Percentiles rank a stretch among this genome's conserved stretches.
Conservation (phyloP, 805 yeast species). For the Zygosaccharomyces gambellarensis region DNA sequence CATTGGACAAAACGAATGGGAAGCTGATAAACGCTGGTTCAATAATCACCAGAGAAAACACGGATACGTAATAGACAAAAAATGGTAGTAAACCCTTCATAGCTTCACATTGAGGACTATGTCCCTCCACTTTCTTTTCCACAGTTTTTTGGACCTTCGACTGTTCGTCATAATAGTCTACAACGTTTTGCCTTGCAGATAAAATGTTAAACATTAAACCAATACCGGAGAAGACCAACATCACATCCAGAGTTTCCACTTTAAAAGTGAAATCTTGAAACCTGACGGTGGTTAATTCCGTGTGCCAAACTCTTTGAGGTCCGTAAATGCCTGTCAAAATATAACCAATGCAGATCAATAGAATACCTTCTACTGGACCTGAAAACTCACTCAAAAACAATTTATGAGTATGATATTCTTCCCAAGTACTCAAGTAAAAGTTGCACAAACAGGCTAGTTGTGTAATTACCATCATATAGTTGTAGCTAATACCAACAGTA, state of each 20-base stretch:
- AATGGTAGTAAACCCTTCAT: slow-evolving; percentile 65
- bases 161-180: slow-evolving; percentile 40
- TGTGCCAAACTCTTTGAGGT: slow-evolving; percentile 56
- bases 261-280: slow-evolving; percentile 17
- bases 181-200: slow-evolving; percentile 61
- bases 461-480: slow-evolving; percentile 53
- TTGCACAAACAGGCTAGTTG: slow-evolving; percentile 74
- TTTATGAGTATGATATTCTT: slow-evolving; percentile 85
- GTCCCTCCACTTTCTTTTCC: slow-evolving; percentile 15
- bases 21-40: slow-evolving; percentile 48
- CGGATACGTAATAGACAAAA: slow-evolving; percentile 46
- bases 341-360: slow-evolving; percentile 54
- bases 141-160: slow-evolving; percentile 26
- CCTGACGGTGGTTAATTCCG: slow-evolving; percentile 34
- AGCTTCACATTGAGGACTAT: slow-evolving; percentile 31
- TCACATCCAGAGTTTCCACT: slow-evolving; percentile 42
- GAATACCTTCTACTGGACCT: slow-evolving; percentile 94
- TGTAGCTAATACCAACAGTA: slow-evolving; percentile 70
- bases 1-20: slow-evolving; percentile 65
- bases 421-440: slow-evolving; percentile 92
- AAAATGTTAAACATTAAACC: slow-evolving; percentile 59
- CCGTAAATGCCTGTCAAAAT: slow-evolving; percentile 65
- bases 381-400: slow-evolving; percentile 72
- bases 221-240: slow-evolving; percentile 53
- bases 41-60: slow-evolving; percentile 44